Percentiles rank a stretch among this genome's conserved stretches.
phyloP scores from a whole-genome alignment of 805 yeast species.

The Metschnikowia noctiluminum region DNA sequence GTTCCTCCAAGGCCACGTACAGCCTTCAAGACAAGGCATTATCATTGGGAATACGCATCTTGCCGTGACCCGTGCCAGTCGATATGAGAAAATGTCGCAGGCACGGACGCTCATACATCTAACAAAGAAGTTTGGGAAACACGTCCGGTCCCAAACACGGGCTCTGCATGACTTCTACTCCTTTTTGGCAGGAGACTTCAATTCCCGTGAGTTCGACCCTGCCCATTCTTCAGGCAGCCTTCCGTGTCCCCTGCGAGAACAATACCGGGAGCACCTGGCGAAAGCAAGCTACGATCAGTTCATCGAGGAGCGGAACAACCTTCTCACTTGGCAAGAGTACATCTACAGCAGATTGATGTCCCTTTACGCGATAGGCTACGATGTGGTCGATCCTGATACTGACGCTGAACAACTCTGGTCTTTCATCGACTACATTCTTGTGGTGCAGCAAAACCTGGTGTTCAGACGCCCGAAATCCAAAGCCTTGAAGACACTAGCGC shows the following conservation, averaged over 20 bases:
- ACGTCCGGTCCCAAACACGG: neutral
- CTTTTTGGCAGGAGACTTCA: constrained; percentile 4
- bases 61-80: neutral
- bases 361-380: neutral
- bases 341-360: too few relatives aligned
- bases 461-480: neutral
- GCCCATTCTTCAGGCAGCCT: neutral
- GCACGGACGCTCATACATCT: neutral
- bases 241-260: neutral
- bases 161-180: neutral
- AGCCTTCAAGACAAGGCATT: constrained; percentile 1
- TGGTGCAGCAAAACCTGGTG: neutral
- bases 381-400: neutral
- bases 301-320: too few relatives aligned
- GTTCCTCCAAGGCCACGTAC: neutral
- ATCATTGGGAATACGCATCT: constrained; percentile 1
- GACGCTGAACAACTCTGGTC: neutral
- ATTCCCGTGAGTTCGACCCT: neutral
- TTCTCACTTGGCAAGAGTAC: too few relatives aligned
- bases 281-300: neutral
- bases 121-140: neutral
- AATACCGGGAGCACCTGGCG: neutral
- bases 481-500: neutral
- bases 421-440: constrained; percentile 2
- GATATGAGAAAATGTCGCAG: neutral